These are phyloP conservation scores for Calonectria montana DNA, from an alignment of 2,329 filamentous ascomycete genomes.

Conservation along the genomic window DNA sequence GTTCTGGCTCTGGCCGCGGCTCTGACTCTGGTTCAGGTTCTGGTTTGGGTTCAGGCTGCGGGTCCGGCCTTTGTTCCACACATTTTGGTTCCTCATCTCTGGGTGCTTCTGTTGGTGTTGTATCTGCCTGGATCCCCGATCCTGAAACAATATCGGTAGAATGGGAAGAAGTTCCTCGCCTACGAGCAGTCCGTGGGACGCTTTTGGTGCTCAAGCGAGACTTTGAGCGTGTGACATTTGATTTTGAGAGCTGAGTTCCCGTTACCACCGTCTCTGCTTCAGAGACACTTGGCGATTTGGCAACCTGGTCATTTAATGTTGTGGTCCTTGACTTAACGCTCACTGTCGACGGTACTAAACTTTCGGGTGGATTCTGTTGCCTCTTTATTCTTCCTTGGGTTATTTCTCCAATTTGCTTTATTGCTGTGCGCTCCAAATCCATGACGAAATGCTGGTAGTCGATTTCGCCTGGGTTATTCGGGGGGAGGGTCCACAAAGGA, in stretches of 20 bases:
- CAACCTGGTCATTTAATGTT: neutral
- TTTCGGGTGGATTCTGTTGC: slow-evolving; percentile 10
- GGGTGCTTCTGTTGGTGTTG: neutral
- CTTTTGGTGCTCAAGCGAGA: neutral
- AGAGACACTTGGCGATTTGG: neutral
- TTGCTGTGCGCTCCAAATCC: slow-evolving; percentile 17
- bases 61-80: neutral
- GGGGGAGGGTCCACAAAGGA: slow-evolving; percentile 29
- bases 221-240: neutral
- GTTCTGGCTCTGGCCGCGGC: neutral
- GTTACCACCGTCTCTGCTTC: neutral
- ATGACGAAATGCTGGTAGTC: slow-evolving; percentile 1
- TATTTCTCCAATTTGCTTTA: slow-evolving; percentile 2
- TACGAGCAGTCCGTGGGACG: neutral
- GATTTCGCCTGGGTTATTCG: neutral
- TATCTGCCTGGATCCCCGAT: neutral
- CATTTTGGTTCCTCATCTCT: neutral
- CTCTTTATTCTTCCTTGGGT: neutral
- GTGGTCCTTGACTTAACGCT: neutral
- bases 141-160: neutral
- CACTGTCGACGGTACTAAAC: slow-evolving; percentile 5
- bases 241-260: neutral
- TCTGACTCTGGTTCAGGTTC: neutral
- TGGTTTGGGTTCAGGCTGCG: neutral
- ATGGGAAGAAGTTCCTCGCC: neutral